A percentile compares a stretch with the other conserved stretches of the same genome.
Conservation (phyloP, 768 basidiomycete genomes). For the Termitomyces sp. region DNA sequence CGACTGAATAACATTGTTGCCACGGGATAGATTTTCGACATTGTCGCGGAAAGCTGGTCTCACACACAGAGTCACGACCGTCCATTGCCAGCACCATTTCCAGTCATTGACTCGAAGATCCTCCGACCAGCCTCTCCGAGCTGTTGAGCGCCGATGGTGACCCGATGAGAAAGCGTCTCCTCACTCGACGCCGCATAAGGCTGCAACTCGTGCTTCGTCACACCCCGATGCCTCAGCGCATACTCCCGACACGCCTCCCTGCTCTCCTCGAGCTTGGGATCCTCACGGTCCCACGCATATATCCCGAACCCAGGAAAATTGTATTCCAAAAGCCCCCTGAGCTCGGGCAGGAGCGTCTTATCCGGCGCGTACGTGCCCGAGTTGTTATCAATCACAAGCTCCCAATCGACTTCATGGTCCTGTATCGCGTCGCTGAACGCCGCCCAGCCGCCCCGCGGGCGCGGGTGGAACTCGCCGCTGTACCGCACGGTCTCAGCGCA, state of each 20-base stretch:
- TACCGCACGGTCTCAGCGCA: constrained; percentile 65
- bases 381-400: constrained; percentile 83
- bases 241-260: constrained; percentile 64
- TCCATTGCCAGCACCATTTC: neutral
- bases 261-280: constrained; percentile 52
- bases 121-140: constrained; percentile 5
- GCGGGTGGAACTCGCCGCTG: constrained; percentile 75
- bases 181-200: constrained; percentile 55
- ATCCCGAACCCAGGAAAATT: constrained; percentile 69
- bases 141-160: constrained; percentile 5
- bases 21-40: neutral
- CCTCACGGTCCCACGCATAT: constrained; percentile 47
- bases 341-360: constrained; percentile 47
- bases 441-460: constrained; percentile 65
- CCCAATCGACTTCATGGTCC: constrained; percentile 64
- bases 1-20: too few species aligned
- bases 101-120: neutral
- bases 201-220: constrained; percentile 54
- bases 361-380: constrained; percentile 83
- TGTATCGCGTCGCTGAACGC: constrained; percentile 48
- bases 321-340: constrained; percentile 56
- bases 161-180: constrained; percentile 39
- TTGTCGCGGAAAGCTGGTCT: neutral
- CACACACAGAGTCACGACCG: neutral
- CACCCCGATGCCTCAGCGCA: constrained; percentile 54